phyloP scores from a whole-genome alignment of 169 alveolate species.

The Blepharisma undulans region DNA sequence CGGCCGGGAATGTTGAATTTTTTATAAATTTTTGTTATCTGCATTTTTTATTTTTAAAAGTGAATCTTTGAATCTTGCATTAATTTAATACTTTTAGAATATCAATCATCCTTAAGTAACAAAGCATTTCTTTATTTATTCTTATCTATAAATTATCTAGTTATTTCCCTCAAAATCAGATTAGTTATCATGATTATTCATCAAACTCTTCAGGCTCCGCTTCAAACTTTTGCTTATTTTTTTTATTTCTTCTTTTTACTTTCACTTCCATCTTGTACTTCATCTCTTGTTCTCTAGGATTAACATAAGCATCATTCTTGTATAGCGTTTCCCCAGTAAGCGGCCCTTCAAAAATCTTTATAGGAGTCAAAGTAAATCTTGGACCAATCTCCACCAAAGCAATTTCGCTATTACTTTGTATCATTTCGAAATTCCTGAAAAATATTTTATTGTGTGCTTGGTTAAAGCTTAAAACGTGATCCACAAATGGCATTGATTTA shows the following conservation, averaged over 20 bases:
- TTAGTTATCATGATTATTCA: not conserved
- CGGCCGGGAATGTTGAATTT: not conserved
- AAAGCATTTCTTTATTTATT: too few relatives aligned
- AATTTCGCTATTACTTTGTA: constrained; percentile 82
- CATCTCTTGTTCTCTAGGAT: constrained; percentile 4
- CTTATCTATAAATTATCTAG: too few relatives aligned
- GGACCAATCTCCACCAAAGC: constrained; percentile 92
- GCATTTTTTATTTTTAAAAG: not conserved
- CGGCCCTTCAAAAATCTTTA: constrained; percentile 70
- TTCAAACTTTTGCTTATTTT: not conserved
- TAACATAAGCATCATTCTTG: constrained; percentile 4
- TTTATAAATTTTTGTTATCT: not conserved
- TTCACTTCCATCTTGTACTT: not conserved
- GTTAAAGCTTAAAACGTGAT: constrained; percentile 91
- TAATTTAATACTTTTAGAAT: too few relatives aligned
- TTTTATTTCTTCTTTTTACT: not conserved
- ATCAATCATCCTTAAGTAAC: too few relatives aligned
- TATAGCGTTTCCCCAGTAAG: constrained; percentile 25
- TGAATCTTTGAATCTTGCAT: not conserved
- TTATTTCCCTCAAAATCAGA: not conserved
- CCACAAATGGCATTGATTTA: constrained; percentile 95
- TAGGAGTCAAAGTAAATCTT: constrained; percentile 91
- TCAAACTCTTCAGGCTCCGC: not conserved
- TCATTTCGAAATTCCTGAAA: constrained; percentile 93
- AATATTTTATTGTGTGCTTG: constrained; percentile 87